Evolutionary conservation across 352 stramenopile genomes (phyloP).

Genomic region (Phytophthora multivora): DNA sequence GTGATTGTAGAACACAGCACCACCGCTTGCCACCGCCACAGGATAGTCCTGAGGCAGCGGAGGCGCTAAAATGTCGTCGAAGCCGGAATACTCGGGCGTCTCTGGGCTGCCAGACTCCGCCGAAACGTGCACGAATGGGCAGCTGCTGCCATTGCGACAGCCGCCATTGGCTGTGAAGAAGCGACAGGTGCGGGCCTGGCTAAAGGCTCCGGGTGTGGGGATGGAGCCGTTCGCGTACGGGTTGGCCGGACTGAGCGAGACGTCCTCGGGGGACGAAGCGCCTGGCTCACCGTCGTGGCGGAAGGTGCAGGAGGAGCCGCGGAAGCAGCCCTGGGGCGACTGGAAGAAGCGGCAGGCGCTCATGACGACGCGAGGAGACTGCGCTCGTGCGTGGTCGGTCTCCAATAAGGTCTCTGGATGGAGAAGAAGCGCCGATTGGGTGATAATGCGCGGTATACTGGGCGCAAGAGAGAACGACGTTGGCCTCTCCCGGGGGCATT

Average conservation of each 20-base stretch:
- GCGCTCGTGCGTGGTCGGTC: constrained; percentile 8
- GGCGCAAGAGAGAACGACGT: neutral
- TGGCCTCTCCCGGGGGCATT: neutral
- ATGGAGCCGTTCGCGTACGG: constrained; percentile 42
- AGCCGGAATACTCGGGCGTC: constrained; percentile 2
- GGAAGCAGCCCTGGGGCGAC: constrained; percentile 71
- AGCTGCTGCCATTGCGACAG: constrained; percentile 73
- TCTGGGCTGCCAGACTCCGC: constrained; percentile 7
- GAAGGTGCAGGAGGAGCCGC: constrained; percentile 67
- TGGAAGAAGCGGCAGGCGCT: constrained; percentile 75
- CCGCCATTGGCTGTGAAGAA: constrained; percentile 59
- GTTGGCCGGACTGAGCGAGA: constrained; percentile 39
- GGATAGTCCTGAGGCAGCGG: constrained; percentile 26
- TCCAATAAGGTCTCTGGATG: neutral
- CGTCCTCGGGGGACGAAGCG: constrained; percentile 2
- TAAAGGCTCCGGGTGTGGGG: neutral
- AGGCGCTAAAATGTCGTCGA: constrained; percentile 7
- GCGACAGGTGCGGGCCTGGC: constrained; percentile 40
- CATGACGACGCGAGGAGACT: constrained; percentile 17
- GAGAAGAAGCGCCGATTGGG: constrained; percentile 14
- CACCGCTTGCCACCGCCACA: constrained; percentile 24
- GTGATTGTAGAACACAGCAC: constrained; percentile 42
- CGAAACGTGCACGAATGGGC: constrained; percentile 53
- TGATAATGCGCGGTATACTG: constrained; percentile 4
- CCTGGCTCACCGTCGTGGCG: constrained; percentile 44